Conservation (phyloP, 306 rosid genomes). For the Geum urbanum region DNA sequence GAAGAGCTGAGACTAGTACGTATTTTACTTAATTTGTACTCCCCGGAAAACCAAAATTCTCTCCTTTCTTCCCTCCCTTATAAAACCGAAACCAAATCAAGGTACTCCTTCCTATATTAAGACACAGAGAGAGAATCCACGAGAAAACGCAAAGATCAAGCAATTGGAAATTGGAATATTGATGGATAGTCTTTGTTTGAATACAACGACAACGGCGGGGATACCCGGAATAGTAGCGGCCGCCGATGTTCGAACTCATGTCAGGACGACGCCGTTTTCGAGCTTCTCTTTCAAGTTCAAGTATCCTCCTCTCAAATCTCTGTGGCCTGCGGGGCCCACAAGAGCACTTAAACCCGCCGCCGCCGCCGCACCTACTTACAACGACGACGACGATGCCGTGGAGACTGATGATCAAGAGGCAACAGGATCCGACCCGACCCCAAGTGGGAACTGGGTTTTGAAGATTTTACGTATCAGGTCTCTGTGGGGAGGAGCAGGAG, state of each 20-base stretch:
- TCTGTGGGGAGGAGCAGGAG: conserved; percentile 40
- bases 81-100: no score
- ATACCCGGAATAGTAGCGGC: conserved; percentile 41
- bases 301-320: conserved; percentile 45
- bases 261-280: conserved; percentile 35
- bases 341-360: background rate
- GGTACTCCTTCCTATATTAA: no score
- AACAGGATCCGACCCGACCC: conserved; percentile 22
- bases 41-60: no score
- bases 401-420: no score
- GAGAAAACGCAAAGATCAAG: no score
- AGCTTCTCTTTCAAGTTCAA: conserved; percentile 53
- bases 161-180: background rate
- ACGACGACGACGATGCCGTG: conserved; percentile 29
- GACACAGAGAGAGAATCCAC: no score
- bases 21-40: no score
- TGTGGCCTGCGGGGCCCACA: conserved; percentile 45
- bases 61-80: no score
- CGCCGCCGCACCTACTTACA: conserved; percentile 25
- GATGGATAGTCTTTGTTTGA: conserved; percentile 69
- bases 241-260: conserved; percentile 57
- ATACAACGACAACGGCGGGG: conserved; percentile 32
- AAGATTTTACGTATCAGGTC: conserved; percentile 70
- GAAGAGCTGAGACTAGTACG: no score
- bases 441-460: conserved; percentile 64